Base-by-base conservation (phyloP, 2,329 filamentous ascomycete species). In the Stagonosporopsis rhizophila region DNA sequence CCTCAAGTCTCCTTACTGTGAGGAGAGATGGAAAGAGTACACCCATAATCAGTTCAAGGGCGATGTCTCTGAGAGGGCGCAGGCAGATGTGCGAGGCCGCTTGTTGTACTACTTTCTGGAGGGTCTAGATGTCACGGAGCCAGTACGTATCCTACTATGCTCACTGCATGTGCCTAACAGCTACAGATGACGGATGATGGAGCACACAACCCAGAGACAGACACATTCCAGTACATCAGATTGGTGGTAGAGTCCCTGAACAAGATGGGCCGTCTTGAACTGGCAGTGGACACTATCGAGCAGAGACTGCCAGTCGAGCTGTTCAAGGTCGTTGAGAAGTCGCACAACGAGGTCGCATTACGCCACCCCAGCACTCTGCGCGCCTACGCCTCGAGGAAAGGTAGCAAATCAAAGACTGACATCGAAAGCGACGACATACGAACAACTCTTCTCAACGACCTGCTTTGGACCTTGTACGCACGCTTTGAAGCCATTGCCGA, bases 401-500 rank as follows among this genome's bases (percentile, higher is more conserved):
- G 53, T 85, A 58, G 84, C 87, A 62, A 88, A 89, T 66, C 87
- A 85, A 52, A 85, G 82, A 51, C 65, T 7, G 67, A 66, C 22
- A 84, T 89, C 28, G 86, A 92, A 64, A 91, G 66, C 42, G 73
- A 89, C 17, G 87, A 90, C 62, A 87, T 93, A 78, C 85, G 90
- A 17, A 89, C 89, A 14, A 90, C 92, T 66, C 91, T 97, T 25
- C 89, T 99, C 44, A 90, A 95, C 62, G 95, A 99, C 70, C 85
- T 98, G 41, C 80, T 99, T 2, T 96, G 90, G 87, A 94, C 92
- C 0, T 77, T 99, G 0, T 99, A 96, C 74, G 93, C 93, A 39
- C 97, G 97, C 68, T 98, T 99, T 62, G 95, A 98, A 75, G 91
- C 95, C 7, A 98, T 99, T 64, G 92, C 92, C 4, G 96, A 99